Percentiles rank a stretch among this genome's conserved stretches.
These are phyloP conservation scores for Thelephora ganbajun DNA, from an alignment of 768 basidiomycete genomes.

Conservation along the genomic window DNA sequence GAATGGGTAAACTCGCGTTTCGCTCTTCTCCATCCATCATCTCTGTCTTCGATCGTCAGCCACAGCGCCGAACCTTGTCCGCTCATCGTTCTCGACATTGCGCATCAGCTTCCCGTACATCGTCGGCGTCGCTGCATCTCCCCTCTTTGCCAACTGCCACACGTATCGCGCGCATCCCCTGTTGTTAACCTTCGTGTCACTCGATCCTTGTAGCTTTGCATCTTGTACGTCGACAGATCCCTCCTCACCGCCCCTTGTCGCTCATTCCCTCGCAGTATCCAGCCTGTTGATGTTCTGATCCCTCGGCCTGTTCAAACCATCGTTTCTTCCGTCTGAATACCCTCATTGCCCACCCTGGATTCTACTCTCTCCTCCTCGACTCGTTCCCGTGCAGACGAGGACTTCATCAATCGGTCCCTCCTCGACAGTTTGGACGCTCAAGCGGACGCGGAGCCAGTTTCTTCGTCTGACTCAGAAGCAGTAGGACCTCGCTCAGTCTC, in stretches of 20 bases:
- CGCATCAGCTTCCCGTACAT: slow-evolving; percentile 13
- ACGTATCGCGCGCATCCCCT: slow-evolving; percentile 25
- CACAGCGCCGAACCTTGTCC: slow-evolving; percentile 27
- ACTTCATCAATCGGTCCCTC: slow-evolving; percentile 75
- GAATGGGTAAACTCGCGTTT: slow-evolving; percentile 32
- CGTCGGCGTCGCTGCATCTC: slow-evolving; percentile 12
- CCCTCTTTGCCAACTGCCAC: slow-evolving; percentile 22
- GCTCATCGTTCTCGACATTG: slow-evolving; percentile 25
- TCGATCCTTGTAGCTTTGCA: slow-evolving; percentile 23
- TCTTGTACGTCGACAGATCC: slow-evolving; percentile 27
- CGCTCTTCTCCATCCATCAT: slow-evolving; percentile 34
- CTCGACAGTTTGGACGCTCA: slow-evolving; percentile 74
- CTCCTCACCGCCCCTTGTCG: slow-evolving; percentile 20
- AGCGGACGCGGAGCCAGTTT: slow-evolving; percentile 64
- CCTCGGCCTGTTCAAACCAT: slow-evolving; percentile 10
- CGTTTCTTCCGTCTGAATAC: slow-evolving; percentile 8
- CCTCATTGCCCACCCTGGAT: slow-evolving; percentile 18
- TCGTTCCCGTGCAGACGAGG: slow-evolving; percentile 41
- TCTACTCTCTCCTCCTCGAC: slow-evolving; percentile 17
- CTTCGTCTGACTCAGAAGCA: slow-evolving; percentile 36
- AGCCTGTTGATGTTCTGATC: slow-evolving; percentile 32
- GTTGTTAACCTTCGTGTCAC: slow-evolving; percentile 17
- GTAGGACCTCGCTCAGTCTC: slow-evolving; percentile 26
- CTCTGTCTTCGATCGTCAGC: slow-evolving; percentile 25
- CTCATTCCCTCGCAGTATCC: slow-evolving; percentile 11